Conservation (phyloP, 1,284 basidiomycete genomes). For the Tetrapyrgos nigripes region DNA sequence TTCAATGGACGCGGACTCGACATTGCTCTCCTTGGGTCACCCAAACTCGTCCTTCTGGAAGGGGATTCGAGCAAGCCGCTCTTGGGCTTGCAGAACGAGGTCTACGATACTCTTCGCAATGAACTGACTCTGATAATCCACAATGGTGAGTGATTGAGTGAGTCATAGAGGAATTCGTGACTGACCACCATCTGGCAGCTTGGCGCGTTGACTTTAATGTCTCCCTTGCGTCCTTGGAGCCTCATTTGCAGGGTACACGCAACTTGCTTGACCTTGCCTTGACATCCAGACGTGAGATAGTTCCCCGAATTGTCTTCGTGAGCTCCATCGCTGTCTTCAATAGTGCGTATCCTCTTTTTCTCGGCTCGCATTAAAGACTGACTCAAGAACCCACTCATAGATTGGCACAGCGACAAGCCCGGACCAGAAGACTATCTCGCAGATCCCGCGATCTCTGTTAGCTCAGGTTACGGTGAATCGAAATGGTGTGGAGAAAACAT, state of each 20-base stretch:
- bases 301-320: not conserved
- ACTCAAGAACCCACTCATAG: not conserved
- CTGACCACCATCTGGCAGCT: not conserved
- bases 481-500: not conserved
- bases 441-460: not conserved
- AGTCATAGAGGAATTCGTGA: not conserved
- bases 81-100: not conserved
- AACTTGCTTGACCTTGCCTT: conserved; percentile 6
- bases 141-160: not conserved
- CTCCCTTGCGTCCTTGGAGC: conserved; percentile 4
- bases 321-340: not conserved
- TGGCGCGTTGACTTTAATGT: conserved; percentile 10
- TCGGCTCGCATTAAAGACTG: not conserved
- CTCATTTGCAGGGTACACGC: not conserved
- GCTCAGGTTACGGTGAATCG: not conserved
- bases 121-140: not conserved
- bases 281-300: not conserved
- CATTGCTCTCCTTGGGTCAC: not conserved
- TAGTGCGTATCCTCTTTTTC: not conserved
- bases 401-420: not conserved
- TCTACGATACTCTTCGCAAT: not conserved
- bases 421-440: not conserved
- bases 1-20: conserved; percentile 33
- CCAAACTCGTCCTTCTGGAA: conserved; percentile 8
- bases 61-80: not conserved